Percentiles rank a stretch among this genome's conserved stretches.
Evolutionary conservation across 805 yeast species (phyloP).

Genomic region (Zygosaccharomyces lentus): DNA sequence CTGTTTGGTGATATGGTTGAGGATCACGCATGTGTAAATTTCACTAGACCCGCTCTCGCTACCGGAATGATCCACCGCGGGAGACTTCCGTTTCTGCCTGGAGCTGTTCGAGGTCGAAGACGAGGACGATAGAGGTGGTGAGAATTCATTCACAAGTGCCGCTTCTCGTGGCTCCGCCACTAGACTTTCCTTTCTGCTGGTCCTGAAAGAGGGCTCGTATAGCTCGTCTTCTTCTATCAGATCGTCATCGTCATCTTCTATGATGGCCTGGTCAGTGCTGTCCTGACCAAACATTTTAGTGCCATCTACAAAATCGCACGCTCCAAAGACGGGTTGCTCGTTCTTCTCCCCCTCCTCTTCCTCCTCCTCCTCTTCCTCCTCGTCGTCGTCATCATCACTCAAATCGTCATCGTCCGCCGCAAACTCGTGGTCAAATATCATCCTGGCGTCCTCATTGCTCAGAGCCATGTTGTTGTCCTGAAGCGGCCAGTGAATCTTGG

Average conservation of each 20-base stretch:
- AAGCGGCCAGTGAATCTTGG: constrained; percentile 24
- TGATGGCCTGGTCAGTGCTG: constrained; percentile 10
- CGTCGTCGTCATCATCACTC: constrained; percentile 28
- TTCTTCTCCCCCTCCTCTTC: constrained; percentile 3
- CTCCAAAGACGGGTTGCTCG: constrained; percentile 5
- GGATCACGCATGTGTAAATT: constrained; percentile 21
- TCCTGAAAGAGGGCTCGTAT: constrained; percentile 15
- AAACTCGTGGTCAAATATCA: constrained; percentile 32
- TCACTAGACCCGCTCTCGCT: constrained; percentile 5
- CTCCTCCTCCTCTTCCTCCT: constrained; percentile 24
- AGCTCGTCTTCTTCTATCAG: constrained; percentile 23
- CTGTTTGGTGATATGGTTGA: constrained; percentile 27
- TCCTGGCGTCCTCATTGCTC: constrained; percentile 30
- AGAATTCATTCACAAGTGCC: background rate
- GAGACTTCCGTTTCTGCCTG: constrained; percentile 1
- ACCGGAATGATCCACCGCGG: background rate
- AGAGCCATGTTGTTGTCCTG: constrained; percentile 25
- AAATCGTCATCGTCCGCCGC: constrained; percentile 25
- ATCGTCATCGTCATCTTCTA: constrained; percentile 17
- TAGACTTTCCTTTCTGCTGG: constrained; percentile 14
- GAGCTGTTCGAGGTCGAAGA: background rate
- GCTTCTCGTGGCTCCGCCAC: constrained; percentile 8
- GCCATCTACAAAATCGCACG: constrained; percentile 16
- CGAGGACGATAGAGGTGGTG: background rate
- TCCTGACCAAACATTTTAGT: constrained; percentile 4